A percentile compares a stretch with the other conserved stretches of the same genome.
These are phyloP conservation scores for Penicillium pulvis DNA, from an alignment of 495 filamentous ascomycete species.

Conservation along the genomic window DNA sequence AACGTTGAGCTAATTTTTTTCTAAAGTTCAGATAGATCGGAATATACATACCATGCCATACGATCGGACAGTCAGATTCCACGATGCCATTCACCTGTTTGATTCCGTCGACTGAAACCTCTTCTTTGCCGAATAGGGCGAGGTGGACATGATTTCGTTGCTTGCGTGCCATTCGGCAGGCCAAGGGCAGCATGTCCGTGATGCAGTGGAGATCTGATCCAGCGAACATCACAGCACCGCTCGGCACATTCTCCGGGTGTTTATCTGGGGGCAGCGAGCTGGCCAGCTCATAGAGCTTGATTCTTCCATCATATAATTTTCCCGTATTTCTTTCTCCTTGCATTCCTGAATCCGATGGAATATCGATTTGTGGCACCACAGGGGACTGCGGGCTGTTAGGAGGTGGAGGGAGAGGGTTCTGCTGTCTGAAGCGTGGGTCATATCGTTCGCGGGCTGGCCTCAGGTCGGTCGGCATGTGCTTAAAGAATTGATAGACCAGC, in stretches of 20 bases:
- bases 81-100: constrained; percentile 50
- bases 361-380: constrained; percentile 8
- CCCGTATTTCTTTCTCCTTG: constrained; percentile 20
- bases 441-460: constrained; percentile 34
- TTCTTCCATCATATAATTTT: constrained; percentile 52
- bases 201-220: constrained; percentile 52
- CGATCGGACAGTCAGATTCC: constrained; percentile 48
- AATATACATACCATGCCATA: constrained; percentile 53
- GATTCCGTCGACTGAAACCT: constrained; percentile 53
- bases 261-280: constrained; percentile 46
- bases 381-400: constrained; percentile 10
- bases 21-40: neutral
- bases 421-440: constrained; percentile 30
- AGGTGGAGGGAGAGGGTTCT: constrained; percentile 8
- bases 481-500: constrained; percentile 54
- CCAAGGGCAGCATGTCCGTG: constrained; percentile 54
- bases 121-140: constrained; percentile 55
- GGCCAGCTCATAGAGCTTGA: constrained; percentile 57
- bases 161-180: constrained; percentile 54
- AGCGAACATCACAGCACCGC: constrained; percentile 52
- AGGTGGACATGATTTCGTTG: constrained; percentile 54
- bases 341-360: constrained; percentile 23
- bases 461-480: constrained; percentile 54
- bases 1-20: constrained; percentile 7
- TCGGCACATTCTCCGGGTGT: constrained; percentile 27